Evolutionary conservation across 495 filamentous ascomycete genomes (phyloP).

Genomic region (Immersiella caudata): DNA sequence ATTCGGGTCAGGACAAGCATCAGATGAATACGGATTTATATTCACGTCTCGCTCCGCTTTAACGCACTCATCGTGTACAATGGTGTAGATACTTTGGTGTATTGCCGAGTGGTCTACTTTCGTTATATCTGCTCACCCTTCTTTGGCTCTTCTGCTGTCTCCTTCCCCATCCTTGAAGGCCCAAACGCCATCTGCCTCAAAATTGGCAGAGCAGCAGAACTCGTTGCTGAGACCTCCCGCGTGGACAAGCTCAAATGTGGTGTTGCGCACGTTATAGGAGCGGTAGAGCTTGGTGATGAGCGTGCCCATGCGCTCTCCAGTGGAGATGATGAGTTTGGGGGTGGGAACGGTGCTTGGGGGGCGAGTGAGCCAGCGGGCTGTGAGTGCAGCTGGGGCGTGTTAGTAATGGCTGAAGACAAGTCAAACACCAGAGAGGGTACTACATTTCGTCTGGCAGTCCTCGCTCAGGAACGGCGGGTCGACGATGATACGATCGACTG

Average conservation of each 20-base stretch:
- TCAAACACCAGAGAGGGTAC: conserved; percentile 18
- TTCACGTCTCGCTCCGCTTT: neutral
- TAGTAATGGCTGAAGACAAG: neutral
- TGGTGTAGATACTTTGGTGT: neutral
- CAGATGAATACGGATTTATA: neutral
- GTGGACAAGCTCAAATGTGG: conserved; percentile 65
- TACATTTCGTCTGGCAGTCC: conserved; percentile 81
- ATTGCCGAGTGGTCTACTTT: neutral
- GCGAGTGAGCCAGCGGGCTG: conserved; percentile 65
- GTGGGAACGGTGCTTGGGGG: conserved; percentile 6
- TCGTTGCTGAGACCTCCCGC: conserved; percentile 72
- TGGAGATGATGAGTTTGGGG: conserved; percentile 62
- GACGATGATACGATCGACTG: conserved; percentile 66
- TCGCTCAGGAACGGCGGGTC: conserved; percentile 79
- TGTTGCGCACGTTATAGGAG: conserved; percentile 54
- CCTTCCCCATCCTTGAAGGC: conserved; percentile 39
- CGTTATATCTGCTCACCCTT: neutral
- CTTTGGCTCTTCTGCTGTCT: neutral
- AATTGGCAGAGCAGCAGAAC: conserved; percentile 78
- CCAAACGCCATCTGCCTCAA: conserved; percentile 57
- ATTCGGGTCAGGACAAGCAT: neutral
- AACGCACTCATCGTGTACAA: no score
- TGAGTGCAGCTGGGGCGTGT: conserved; percentile 61
- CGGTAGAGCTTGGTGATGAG: conserved; percentile 57
- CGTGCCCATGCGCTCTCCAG: conserved; percentile 68